phyloP scores from a whole-genome alignment of 345 rosid species.

The Ailanthus altissimus region DNA sequence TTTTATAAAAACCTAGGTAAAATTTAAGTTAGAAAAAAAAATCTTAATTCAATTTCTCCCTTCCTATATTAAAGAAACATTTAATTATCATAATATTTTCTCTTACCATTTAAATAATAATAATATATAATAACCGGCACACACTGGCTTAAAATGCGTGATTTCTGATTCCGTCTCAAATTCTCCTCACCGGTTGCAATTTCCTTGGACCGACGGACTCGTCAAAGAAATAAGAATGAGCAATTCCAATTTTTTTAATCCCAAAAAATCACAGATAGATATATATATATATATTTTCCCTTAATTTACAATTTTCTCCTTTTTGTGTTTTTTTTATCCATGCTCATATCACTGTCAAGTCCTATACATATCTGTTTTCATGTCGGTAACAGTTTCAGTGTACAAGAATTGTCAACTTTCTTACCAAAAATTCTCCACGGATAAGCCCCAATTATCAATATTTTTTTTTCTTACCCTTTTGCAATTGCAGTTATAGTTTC shows the following conservation, averaged over 20 bases:
- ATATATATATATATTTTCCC: neutral
- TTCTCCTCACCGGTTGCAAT: too few relatives aligned
- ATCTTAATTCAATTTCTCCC: too few relatives aligned
- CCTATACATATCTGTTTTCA: neutral
- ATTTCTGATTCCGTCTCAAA: neutral
- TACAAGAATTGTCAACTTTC: constrained; percentile 1
- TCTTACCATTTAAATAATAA: too few relatives aligned
- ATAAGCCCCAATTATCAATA: constrained; percentile 11
- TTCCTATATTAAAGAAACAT: too few relatives aligned
- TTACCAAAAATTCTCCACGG: neutral
- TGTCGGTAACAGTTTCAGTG: constrained; percentile 15
- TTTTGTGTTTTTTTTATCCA: too few relatives aligned
- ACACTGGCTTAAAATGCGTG: neutral
- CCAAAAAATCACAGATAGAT: neutral
- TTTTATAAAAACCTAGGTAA: too few relatives aligned
- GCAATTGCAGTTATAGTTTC: constrained; percentile 14
- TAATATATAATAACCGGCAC: too few relatives aligned
- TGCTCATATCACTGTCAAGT: constrained; percentile 9
- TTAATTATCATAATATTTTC: too few relatives aligned
- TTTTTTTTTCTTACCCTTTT: constrained; percentile 10
- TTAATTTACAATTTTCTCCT: neutral
- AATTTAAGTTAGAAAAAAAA: too few relatives aligned
- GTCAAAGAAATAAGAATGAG: neutral
- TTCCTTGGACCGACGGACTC: too few relatives aligned
- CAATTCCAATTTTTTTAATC: neutral